Evolutionary conservation across 306 rosid genomes (phyloP).

Genomic region (Echinosophora koreensis): DNA sequence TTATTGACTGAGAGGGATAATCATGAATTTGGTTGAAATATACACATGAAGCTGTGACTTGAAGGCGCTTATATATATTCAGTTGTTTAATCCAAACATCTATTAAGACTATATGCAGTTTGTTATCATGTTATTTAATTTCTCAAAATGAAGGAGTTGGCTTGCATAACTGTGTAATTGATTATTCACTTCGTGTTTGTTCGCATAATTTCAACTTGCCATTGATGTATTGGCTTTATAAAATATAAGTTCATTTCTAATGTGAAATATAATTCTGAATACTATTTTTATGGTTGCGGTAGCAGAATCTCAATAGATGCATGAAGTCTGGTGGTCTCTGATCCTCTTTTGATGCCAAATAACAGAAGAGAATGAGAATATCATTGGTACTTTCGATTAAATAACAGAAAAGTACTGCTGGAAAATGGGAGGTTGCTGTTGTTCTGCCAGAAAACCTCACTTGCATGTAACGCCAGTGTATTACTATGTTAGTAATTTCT

Average conservation of each 20-base stretch:
- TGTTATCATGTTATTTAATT: constrained; percentile 23
- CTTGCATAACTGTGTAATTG: constrained; percentile 29
- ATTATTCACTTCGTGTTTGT: constrained; percentile 3
- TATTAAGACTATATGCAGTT: constrained; percentile 25
- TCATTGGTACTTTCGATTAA: constrained; percentile 46
- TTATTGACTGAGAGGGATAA: not conserved
- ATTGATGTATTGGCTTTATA: constrained; percentile 18
- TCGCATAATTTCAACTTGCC: constrained; percentile 20
- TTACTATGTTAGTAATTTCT: constrained; percentile 74
- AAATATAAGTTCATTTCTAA: constrained; percentile 14
- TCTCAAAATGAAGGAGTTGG: constrained; percentile 30
- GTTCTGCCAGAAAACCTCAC: constrained; percentile 84
- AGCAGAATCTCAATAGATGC: constrained; percentile 22
- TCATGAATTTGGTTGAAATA: constrained; percentile 32
- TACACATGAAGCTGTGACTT: constrained; percentile 3
- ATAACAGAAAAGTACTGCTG: constrained; percentile 48
- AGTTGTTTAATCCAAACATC: not conserved
- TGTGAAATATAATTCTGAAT: constrained; percentile 1
- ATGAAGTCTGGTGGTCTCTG: constrained; percentile 27
- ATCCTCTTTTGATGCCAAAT: constrained; percentile 42
- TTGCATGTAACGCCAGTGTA: constrained; percentile 79
- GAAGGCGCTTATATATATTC: constrained; percentile 6
- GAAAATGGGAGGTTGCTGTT: constrained; percentile 94
- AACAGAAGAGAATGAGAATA: constrained; percentile 54
- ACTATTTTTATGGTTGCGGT: constrained; percentile 30